Conservation (phyloP, 306 rosid genomes). For the Lathyrus sativus region DNA sequence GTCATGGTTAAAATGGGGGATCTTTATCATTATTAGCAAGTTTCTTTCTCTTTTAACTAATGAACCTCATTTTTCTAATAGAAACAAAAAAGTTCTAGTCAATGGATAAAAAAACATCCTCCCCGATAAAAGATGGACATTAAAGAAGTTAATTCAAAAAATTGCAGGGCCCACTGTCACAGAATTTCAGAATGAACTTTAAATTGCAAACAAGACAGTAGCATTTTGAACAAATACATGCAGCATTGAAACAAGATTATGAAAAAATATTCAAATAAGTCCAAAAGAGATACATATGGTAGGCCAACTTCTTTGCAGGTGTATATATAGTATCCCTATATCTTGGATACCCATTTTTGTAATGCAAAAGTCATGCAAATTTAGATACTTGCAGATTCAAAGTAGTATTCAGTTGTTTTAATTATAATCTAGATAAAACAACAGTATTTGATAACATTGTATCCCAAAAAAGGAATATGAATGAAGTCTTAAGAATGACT, state of each 20-base stretch:
- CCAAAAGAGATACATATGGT: conserved; percentile 21
- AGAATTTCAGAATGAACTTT: conserved; percentile 10
- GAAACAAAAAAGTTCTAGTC: neutral
- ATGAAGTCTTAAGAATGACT: neutral
- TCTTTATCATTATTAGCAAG: conserved; percentile 9
- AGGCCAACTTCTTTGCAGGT: conserved; percentile 17
- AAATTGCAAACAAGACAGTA: conserved; percentile 14
- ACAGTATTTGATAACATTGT: conserved; percentile 1
- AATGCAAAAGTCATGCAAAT: conserved; percentile 21
- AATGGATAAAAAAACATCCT: neutral
- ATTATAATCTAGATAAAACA: neutral
- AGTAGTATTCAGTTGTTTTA: neutral
- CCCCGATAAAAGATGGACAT: conserved; percentile 24
- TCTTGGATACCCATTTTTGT: conserved; percentile 6
- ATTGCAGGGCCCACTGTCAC: conserved; percentile 14
- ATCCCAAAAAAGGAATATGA: neutral
- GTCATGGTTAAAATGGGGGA: conserved; percentile 11
- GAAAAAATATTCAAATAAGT: conserved; percentile 10
- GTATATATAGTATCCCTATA: conserved; percentile 17
- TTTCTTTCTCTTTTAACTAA: conserved; percentile 23
- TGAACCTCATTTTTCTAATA: neutral
- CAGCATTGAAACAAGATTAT: conserved; percentile 23
- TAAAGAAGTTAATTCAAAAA: conserved; percentile 30
- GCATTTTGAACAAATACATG: conserved; percentile 21
- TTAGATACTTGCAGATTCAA: conserved; percentile 14